Percentiles rank a stretch among this genome's conserved stretches.
phyloP scores from a whole-genome alignment of 331 rosid genomes.

The Pyracantha coccinea region DNA sequence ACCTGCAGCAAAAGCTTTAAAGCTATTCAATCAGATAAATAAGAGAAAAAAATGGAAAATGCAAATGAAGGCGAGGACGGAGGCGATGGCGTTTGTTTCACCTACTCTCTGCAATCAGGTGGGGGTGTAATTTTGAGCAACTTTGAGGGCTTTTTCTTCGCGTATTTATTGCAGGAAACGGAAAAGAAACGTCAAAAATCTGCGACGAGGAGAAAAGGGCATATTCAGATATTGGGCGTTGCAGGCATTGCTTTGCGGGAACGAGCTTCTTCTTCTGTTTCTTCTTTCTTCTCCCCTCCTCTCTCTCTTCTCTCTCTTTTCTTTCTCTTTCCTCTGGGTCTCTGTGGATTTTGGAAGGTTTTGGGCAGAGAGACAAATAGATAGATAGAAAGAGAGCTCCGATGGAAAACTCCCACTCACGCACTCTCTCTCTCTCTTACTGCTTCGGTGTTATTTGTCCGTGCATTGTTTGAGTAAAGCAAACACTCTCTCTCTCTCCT shows the following conservation, averaged over 20 bases:
- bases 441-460: slow-evolving; percentile 40
- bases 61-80: neutral
- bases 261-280: slow-evolving; percentile 10
- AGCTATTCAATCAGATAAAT: neutral
- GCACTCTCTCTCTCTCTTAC: slow-evolving; percentile 4
- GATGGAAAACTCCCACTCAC: slow-evolving; percentile 3
- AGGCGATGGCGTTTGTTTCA: neutral
- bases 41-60: neutral
- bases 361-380: neutral
- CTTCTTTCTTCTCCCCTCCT: slow-evolving; percentile 15
- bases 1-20: neutral
- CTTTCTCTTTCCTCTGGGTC: neutral
- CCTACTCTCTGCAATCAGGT: neutral
- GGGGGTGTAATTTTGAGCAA: neutral
- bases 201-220: neutral
- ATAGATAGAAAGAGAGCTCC: neutral
- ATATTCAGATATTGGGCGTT: neutral
- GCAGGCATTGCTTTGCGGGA: slow-evolving; percentile 69
- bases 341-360: slow-evolving; percentile 14
- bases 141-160: neutral
- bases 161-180: slow-evolving; percentile 1
- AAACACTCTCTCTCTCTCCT: neutral
- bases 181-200: slow-evolving; percentile 13
- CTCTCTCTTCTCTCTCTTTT: neutral
- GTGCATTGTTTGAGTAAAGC: neutral